Conservation (phyloP, 768 basidiomycete genomes). For the Podaxis sp. region DNA sequence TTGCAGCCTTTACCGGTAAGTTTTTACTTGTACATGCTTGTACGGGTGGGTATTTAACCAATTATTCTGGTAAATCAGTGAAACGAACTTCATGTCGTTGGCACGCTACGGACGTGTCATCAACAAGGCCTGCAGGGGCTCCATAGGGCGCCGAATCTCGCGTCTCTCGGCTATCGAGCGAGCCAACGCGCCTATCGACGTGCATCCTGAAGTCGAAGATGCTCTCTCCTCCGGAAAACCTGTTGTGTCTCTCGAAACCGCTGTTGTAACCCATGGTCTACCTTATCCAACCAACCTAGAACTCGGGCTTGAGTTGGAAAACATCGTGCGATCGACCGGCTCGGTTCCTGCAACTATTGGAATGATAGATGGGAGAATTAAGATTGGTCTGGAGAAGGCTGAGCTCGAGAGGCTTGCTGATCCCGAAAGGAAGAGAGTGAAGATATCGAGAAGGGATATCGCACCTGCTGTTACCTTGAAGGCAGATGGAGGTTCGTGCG, state of each 20-base stretch:
- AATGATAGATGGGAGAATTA: constrained; percentile 77
- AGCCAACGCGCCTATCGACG: constrained; percentile 49
- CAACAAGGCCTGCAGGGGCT: neutral
- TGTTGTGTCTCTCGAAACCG: constrained; percentile 89
- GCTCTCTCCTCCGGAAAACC: constrained; percentile 66
- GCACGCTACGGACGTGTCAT: constrained; percentile 5
- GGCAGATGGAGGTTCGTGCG: constrained; percentile 66
- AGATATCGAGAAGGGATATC: constrained; percentile 82
- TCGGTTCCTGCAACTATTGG: constrained; percentile 92
- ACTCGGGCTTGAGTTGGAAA: constrained; percentile 70
- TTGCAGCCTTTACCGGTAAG: neutral
- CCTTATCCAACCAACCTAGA: constrained; percentile 77
- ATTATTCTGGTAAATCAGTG: neutral
- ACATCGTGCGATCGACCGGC: constrained; percentile 69
- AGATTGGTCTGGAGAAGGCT: constrained; percentile 70
- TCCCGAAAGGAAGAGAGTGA: constrained; percentile 44
- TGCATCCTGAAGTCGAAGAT: constrained; percentile 82
- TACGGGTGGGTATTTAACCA: no score
- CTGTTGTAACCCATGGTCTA: constrained; percentile 92
- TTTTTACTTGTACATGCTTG: neutral
- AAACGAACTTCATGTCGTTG: constrained; percentile 2
- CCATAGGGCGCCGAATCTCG: constrained; percentile 5
- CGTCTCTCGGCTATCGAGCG: constrained; percentile 18
- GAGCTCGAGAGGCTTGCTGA: constrained; percentile 74
- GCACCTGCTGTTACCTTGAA: constrained; percentile 67